Base-by-base conservation (phyloP, 2,329 filamentous ascomycete species). In the Kalmusia sp. region DNA sequence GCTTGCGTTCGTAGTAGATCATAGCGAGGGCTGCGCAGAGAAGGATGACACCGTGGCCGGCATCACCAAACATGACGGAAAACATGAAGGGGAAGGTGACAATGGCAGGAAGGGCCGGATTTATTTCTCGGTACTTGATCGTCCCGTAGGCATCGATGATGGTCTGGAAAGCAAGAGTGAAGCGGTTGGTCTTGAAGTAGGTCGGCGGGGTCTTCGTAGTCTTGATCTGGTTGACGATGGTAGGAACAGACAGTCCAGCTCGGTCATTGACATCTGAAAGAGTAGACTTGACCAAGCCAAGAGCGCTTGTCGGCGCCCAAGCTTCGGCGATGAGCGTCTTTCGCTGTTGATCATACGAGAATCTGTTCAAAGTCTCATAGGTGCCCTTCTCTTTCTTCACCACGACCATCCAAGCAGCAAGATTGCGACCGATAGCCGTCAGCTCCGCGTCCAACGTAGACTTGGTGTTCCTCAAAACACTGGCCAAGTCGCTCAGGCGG, bases 41-140 rank as follows among this genome's bases (percentile, higher is more conserved):
- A 90, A 99, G 96, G 74, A 99, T 90, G 61, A 88, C 76, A 62
- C 93, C 95, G 71, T 99, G 95, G 46, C 95, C 96, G 54, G 96
- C 88, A 77, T 99, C 95, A 81, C 95, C 96, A 72, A 99, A 99
- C 95, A 99, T 99, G 85, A 99, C 95, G 44, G 95, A 95, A 73
- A 99, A 99, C 58, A 99, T 82, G 82, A 99, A 99, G n/a, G 96
- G 95, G 77, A 99, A 99, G 5, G 95, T 99, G 59, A 99, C 88
- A 63, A 98, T 92, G 46, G 96, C 95, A 31, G 93, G 93, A 19
- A 99, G 84, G 57, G 92, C 93, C 52, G 95, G 95, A 78, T 99
- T 99, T 75, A 97, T 90, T 79, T 99, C 95, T 64, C 90, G 90
- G 77, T 99, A 99, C 62, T 96, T 98, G 55, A 95, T 91, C 35